Evolutionary conservation across 768 basidiomycete genomes (phyloP).

Genomic region (Auriculariales sp.): DNA sequence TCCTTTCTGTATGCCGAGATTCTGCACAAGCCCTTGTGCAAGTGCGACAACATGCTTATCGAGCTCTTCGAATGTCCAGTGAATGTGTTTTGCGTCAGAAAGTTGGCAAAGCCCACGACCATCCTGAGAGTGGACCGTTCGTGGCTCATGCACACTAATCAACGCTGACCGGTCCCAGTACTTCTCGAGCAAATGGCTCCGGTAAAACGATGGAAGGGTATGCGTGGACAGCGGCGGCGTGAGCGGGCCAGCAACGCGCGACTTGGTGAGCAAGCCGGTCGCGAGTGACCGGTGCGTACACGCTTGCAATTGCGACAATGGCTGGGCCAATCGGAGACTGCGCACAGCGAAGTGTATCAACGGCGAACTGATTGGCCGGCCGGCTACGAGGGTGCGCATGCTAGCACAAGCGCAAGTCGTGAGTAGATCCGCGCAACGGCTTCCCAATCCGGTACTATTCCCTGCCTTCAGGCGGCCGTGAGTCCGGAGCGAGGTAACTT

Average conservation of each 20-base stretch:
- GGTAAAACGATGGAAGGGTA: conserved; percentile 52
- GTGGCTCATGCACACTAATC: conserved; percentile 44
- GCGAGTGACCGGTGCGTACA: no score
- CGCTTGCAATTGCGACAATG: no score
- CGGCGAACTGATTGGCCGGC: no score
- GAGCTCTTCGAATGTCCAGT: conserved; percentile 66
- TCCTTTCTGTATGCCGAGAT: conserved; percentile 56
- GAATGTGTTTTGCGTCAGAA: conserved; percentile 35
- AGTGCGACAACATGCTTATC: conserved; percentile 49
- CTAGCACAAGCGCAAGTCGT: no score
- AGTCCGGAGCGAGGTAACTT: no score
- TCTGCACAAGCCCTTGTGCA: conserved; percentile 50
- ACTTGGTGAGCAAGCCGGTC: conserved; percentile 31
- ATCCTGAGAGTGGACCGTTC: conserved; percentile 48
- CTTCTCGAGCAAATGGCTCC: conserved; percentile 34
- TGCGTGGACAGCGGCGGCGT: conserved; percentile 38
- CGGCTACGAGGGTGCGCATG: no score
- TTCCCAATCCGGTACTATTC: no score
- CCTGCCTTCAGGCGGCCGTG: no score
- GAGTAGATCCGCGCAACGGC: no score
- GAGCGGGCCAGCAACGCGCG: conserved; percentile 41
- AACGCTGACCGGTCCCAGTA: conserved; percentile 43
- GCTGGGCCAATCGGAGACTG: no score
- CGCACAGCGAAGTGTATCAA: no score
- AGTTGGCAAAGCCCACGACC: conserved; percentile 35